Conservation (phyloP, 768 basidiomycete genomes). For the Strobilomyces echinocephalus region DNA sequence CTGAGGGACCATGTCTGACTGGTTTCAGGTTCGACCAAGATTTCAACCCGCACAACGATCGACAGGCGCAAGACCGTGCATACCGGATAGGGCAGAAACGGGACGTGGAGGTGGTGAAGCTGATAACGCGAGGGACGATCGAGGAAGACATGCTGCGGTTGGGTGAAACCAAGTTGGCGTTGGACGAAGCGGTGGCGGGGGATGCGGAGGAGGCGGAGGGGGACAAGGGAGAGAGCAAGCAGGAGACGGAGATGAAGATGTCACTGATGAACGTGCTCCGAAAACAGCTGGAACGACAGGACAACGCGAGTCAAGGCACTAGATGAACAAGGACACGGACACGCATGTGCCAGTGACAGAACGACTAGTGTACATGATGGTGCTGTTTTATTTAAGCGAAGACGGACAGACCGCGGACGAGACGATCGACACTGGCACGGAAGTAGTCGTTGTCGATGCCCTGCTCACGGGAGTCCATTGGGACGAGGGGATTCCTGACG, state of each 20-base stretch:
- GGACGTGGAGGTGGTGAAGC: constrained; percentile 91
- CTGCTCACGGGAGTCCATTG: constrained; percentile 74
- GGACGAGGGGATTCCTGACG: constrained; percentile 83
- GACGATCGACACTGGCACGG: constrained; percentile 70
- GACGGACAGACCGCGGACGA: constrained; percentile 56
- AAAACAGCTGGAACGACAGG: constrained; percentile 70
- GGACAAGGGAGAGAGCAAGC: constrained; percentile 55
- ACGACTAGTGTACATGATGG: constrained; percentile 14
- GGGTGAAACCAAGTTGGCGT: constrained; percentile 83
- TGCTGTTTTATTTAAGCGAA: constrained; percentile 30
- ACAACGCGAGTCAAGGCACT: constrained; percentile 16
- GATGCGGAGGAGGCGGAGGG: constrained; percentile 52
- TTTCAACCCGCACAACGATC: constrained; percentile 97
- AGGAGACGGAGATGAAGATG: constrained; percentile 79
- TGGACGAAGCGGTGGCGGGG: constrained; percentile 94
- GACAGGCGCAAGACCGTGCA: constrained; percentile 95
- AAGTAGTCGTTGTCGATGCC: constrained; percentile 96
- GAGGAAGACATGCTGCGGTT: constrained; percentile 95
- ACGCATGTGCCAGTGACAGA: constrained; percentile 1
- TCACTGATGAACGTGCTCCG: constrained; percentile 81
- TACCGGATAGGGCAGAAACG: constrained; percentile 95
- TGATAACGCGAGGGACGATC: constrained; percentile 87
- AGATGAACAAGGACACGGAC: constrained; percentile 9
- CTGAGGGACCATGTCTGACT: background rate
- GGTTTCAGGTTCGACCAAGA: constrained; percentile 87